Evolutionary conservation across 2,329 filamentous ascomycete genomes (phyloP).

Genomic region (Phialophora expanda): DNA sequence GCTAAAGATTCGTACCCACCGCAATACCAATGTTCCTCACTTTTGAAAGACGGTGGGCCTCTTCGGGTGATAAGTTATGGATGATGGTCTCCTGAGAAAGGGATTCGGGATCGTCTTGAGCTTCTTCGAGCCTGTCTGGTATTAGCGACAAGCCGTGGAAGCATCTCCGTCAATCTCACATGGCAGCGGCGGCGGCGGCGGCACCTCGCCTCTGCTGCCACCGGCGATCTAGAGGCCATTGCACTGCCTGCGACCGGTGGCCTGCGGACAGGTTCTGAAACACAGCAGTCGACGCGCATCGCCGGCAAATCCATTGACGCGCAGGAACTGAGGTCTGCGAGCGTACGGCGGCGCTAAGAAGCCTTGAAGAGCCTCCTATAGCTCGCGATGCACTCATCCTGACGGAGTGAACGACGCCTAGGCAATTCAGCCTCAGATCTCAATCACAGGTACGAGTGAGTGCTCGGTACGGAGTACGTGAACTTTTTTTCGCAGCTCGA

Average conservation of each 20-base stretch:
- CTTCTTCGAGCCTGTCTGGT: slow-evolving; percentile 58
- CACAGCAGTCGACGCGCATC: slow-evolving; percentile 43
- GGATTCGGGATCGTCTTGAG: slow-evolving; percentile 58
- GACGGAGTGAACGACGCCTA: slow-evolving; percentile 6
- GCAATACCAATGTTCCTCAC: slow-evolving; percentile 98
- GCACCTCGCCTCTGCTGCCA: slow-evolving; percentile 53
- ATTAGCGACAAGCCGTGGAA: slow-evolving; percentile 1
- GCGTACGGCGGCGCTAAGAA: slow-evolving; percentile 44
- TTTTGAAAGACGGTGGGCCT: slow-evolving; percentile 75
- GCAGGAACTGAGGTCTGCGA: slow-evolving; percentile 46
- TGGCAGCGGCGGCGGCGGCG: slow-evolving; percentile 51
- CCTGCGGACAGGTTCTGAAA: slow-evolving; percentile 17
- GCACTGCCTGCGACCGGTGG: slow-evolving; percentile 19
- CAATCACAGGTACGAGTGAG: background rate
- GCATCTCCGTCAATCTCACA: slow-evolving; percentile 44
- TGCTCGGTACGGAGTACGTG: background rate
- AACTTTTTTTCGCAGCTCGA: slow-evolving; percentile 24
- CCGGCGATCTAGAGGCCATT: slow-evolving; percentile 46
- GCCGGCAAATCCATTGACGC: slow-evolving; percentile 46
- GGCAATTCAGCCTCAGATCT: background rate
- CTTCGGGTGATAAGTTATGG: slow-evolving; percentile 78
- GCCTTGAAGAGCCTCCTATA: slow-evolving; percentile 34
- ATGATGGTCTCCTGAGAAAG: slow-evolving; percentile 71
- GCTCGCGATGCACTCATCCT: slow-evolving; percentile 38
- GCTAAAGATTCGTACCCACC: slow-evolving; percentile 55